These are phyloP conservation scores for Boletus reticulatus DNA, from an alignment of 768 basidiomycete species.

Conservation along the genomic window DNA sequence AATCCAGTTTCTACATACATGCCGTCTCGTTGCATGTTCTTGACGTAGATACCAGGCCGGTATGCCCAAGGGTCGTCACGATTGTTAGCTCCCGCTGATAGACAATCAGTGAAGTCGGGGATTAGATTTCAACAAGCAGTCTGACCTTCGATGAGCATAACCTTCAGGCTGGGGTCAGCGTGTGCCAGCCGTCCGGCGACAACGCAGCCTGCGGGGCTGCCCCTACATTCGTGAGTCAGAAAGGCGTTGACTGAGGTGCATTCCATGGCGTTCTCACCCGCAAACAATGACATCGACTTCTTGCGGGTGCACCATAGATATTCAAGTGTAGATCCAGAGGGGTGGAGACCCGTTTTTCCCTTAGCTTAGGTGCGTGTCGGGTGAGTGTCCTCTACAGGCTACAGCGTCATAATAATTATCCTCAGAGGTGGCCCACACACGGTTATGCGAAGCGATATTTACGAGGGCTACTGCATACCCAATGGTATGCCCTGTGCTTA, in stretches of 20 bases:
- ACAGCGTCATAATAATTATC: no score
- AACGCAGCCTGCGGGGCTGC: conserved; percentile 67
- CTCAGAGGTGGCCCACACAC: no score
- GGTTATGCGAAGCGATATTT: no score
- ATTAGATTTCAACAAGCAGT: background rate
- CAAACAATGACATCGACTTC: conserved; percentile 73
- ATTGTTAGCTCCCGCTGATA: conserved; percentile 63
- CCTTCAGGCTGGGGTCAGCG: conserved; percentile 69
- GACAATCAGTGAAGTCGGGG: background rate
- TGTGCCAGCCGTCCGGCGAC: conserved; percentile 68
- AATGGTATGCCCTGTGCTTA: no score
- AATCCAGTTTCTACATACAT: conserved; percentile 40
- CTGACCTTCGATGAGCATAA: conserved; percentile 72
- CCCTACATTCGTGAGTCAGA: conserved; percentile 31
- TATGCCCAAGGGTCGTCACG: conserved; percentile 76
- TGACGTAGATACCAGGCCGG: conserved; percentile 65
- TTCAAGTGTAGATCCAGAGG: background rate
- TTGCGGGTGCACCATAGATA: conserved; percentile 50
- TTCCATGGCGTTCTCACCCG: conserved; percentile 36
- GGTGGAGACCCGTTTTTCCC: no score
- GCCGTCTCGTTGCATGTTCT: conserved; percentile 70
- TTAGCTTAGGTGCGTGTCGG: no score
- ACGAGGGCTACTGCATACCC: no score
- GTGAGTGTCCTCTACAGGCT: no score
- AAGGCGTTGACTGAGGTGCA: background rate